A percentile compares a stretch with the other conserved stretches of the same genome.
phyloP scores from a whole-genome alignment of 2,329 filamentous ascomycete genomes.

The Penicillium sp. region DNA sequence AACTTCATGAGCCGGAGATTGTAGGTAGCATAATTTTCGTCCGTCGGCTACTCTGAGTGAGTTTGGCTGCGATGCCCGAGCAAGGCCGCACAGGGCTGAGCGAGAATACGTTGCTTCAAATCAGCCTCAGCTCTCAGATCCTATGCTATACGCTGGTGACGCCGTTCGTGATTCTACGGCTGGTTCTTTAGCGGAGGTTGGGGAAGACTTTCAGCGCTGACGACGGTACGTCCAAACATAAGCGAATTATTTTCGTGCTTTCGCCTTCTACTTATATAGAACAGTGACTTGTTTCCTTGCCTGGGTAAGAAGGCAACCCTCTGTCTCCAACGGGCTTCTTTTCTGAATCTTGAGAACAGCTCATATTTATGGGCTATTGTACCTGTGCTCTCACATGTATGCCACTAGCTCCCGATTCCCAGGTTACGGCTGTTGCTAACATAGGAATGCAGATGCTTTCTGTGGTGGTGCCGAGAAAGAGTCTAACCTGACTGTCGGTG shows the following conservation, averaged over 20 bases:
- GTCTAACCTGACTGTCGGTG: too few relatives aligned
- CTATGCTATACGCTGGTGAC: constrained; percentile 9
- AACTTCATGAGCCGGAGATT: too few relatives aligned
- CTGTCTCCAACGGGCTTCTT: background rate
- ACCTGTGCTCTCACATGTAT: background rate
- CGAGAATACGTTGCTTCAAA: background rate
- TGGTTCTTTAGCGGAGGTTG: background rate
- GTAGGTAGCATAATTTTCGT: too few relatives aligned
- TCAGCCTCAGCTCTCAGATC: constrained; percentile 14
- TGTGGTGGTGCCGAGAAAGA: too few relatives aligned
- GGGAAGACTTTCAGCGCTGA: background rate
- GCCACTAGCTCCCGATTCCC: background rate
- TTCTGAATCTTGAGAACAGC: background rate
- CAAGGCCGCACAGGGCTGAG: too few relatives aligned
- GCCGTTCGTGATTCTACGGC: background rate
- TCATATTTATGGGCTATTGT: background rate
- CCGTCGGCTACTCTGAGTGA: too few relatives aligned
- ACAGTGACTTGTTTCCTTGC: background rate
- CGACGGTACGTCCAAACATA: background rate
- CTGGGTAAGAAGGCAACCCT: background rate
- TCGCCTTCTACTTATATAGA: too few relatives aligned
- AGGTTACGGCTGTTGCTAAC: too few relatives aligned
- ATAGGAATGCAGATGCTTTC: too few relatives aligned
- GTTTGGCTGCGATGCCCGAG: too few relatives aligned
- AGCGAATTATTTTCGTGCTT: too few relatives aligned